These are phyloP conservation scores for Penicillium olsonii DNA, from an alignment of 2,329 filamentous ascomycete species.

Conservation along the genomic window DNA sequence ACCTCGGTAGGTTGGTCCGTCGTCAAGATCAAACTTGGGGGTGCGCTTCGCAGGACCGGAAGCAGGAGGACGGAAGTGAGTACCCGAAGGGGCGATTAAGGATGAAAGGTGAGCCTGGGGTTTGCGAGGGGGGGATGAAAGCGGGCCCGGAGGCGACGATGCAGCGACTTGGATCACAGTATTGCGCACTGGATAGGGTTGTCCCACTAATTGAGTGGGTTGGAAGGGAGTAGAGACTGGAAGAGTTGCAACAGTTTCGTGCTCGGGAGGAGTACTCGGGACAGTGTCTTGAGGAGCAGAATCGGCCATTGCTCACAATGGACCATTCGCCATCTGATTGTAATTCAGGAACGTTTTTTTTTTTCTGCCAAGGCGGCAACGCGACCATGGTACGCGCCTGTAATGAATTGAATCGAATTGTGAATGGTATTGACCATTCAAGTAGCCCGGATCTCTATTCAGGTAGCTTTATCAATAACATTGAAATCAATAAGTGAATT, in stretches of 20 bases:
- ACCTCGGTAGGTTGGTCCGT: conserved; percentile 60
- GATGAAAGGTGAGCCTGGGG: conserved; percentile 53
- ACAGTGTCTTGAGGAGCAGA: conserved; percentile 44
- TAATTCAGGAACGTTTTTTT: conserved; percentile 25
- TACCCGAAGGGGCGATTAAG: conserved; percentile 75
- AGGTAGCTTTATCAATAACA: no score
- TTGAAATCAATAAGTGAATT: no score
- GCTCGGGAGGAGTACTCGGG: conserved; percentile 34
- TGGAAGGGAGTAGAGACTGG: conserved; percentile 48
- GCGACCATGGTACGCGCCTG: conserved; percentile 18
- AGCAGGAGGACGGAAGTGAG: conserved; percentile 61
- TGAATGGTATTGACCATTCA: no score
- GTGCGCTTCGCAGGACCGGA: conserved; percentile 43
- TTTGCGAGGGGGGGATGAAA: conserved; percentile 42
- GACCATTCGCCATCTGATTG: conserved; percentile 9
- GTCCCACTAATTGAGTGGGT: conserved; percentile 61
- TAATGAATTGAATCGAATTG: no score
- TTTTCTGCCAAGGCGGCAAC: conserved; percentile 28
- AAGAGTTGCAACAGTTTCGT: conserved; percentile 54
- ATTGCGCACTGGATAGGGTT: conserved; percentile 37
- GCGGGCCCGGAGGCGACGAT: conserved; percentile 74
- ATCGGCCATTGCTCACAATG: conserved; percentile 37
- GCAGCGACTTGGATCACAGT: conserved; percentile 75
- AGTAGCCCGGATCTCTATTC: no score
- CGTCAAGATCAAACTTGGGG: conserved; percentile 52